A percentile compares a stretch with the other conserved stretches of the same genome.
Evolutionary conservation across 2,329 filamentous ascomycete genomes (phyloP).

Genomic region (Botrytis paeoniae): DNA sequence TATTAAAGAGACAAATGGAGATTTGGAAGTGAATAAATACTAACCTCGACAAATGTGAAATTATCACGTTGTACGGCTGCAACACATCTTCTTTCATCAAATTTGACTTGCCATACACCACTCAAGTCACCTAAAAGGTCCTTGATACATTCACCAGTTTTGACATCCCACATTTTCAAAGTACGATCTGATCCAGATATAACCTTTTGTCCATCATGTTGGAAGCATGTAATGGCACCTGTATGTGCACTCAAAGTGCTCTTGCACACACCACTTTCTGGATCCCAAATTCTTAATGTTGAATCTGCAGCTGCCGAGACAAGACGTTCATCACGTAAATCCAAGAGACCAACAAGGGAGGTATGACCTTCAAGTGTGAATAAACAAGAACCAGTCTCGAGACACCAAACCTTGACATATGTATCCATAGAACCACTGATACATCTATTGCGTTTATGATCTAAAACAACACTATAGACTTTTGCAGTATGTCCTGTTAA

Average conservation of each 20-base stretch:
- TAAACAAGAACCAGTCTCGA: slow-evolving; percentile 79
- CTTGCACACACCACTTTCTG: slow-evolving; percentile 85
- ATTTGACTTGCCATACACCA: slow-evolving; percentile 99
- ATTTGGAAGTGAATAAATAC: slow-evolving; percentile 35
- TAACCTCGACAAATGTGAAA: slow-evolving; percentile 92
- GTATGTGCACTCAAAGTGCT: slow-evolving; percentile 90
- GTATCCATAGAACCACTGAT: slow-evolving; percentile 99
- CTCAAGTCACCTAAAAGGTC: slow-evolving; percentile 90
- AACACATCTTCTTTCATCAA: slow-evolving; percentile 91
- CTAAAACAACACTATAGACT: slow-evolving; percentile 94
- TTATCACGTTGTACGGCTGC: slow-evolving; percentile 92
- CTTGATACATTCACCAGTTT: slow-evolving; percentile 85
- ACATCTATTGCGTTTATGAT: slow-evolving; percentile 87
- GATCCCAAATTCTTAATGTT: slow-evolving; percentile 95
- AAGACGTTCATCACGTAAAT: slow-evolving; percentile 82
- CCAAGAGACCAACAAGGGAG: slow-evolving; percentile 85
- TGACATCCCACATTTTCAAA: slow-evolving; percentile 97
- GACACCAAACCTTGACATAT: slow-evolving; percentile 94
- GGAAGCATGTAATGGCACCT: slow-evolving; percentile 96
- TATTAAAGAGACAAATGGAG: slow-evolving; percentile 10
- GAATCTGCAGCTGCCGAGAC: slow-evolving; percentile 95
- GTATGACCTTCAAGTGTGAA: slow-evolving; percentile 91
- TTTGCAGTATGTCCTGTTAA: slow-evolving; percentile 86
- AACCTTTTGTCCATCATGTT: slow-evolving; percentile 94
- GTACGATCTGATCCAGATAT: slow-evolving; percentile 95